These are phyloP conservation scores for Immersiporthe knoxdaviesiana DNA, from an alignment of 2,329 filamentous ascomycete species.

Conservation along the genomic window DNA sequence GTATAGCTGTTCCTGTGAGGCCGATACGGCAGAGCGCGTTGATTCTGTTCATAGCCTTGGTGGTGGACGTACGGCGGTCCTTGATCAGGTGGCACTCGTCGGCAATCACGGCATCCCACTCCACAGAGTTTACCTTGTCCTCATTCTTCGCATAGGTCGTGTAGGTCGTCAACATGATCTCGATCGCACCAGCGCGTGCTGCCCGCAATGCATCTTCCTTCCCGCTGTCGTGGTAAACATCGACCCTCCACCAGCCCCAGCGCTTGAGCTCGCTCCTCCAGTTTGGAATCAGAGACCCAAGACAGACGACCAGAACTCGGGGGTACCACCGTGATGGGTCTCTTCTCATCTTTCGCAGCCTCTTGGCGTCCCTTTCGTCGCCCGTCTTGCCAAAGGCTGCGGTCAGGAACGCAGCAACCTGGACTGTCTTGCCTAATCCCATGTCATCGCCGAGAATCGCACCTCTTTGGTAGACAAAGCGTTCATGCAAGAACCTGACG, in stretches of 20 bases:
- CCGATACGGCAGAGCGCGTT: slow-evolving; percentile 93
- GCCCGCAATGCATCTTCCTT: slow-evolving; percentile 73
- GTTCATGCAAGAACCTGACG: slow-evolving; percentile 80
- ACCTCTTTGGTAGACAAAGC: slow-evolving; percentile 89
- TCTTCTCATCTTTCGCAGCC: slow-evolving; percentile 84
- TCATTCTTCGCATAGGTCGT: slow-evolving; percentile 82
- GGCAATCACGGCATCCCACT: slow-evolving; percentile 93
- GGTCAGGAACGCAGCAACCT: slow-evolving; percentile 90
- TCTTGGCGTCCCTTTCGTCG: slow-evolving; percentile 80
- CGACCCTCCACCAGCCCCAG: slow-evolving; percentile 96
- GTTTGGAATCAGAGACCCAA: slow-evolving; percentile 84
- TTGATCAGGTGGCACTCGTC: slow-evolving; percentile 95
- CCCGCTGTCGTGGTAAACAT: slow-evolving; percentile 73
- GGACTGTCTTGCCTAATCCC: slow-evolving; percentile 95
- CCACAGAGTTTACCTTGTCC: slow-evolving; percentile 75
- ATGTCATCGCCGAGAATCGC: slow-evolving; percentile 95
- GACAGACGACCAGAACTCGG: slow-evolving; percentile 82
- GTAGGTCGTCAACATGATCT: slow-evolving; percentile 95
- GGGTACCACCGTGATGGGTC: slow-evolving; percentile 75
- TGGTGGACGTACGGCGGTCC: slow-evolving; percentile 74
- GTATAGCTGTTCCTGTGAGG: slow-evolving; percentile 92
- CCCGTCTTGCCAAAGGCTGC: slow-evolving; percentile 93
- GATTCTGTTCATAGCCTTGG: slow-evolving; percentile 84
- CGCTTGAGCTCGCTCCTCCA: slow-evolving; percentile 85
- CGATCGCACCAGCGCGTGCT: slow-evolving; percentile 74